Percentiles rank a stretch among this genome's conserved stretches.
Evolutionary conservation across 306 rosid genomes (phyloP).

Genomic region (Ammopiptanthus mongolicus): DNA sequence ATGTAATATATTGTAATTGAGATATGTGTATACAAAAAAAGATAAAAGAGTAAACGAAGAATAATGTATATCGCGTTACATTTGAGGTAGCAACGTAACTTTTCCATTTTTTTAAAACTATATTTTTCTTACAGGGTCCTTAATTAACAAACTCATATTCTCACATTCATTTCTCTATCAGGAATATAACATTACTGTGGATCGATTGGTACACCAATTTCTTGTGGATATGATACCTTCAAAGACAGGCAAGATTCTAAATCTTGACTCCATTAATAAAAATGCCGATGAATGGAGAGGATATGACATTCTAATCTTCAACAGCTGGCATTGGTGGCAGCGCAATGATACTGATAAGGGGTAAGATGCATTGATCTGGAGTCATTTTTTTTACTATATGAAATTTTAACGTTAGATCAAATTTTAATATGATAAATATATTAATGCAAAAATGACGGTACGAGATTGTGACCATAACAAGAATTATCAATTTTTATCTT

Average conservation of each 20-base stretch:
- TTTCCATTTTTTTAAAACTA: no score
- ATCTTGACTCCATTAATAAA: constrained; percentile 34
- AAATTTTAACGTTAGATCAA: no score
- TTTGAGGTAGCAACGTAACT: no score
- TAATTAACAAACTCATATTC: no score
- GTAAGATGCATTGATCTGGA: not conserved
- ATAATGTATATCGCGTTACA: no score
- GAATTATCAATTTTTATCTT: not conserved
- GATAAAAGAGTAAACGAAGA: no score
- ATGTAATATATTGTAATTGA: no score
- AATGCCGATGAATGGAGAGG: constrained; percentile 37
- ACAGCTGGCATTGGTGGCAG: constrained; percentile 52
- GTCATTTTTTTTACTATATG: no score
- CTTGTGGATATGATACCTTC: constrained; percentile 37
- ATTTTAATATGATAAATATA: no score
- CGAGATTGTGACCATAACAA: no score
- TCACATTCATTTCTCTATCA: not conserved
- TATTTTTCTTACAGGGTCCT: not conserved
- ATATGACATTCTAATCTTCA: constrained; percentile 41
- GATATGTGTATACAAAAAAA: no score
- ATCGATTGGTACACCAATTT: constrained; percentile 17
- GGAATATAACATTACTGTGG: constrained; percentile 27
- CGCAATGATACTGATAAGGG: not conserved
- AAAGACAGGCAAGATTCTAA: constrained; percentile 30
- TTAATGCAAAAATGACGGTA: no score